Conservation (phyloP, 192 early-diverging fungal genomes). For the Helicostylum pulchrum region DNA sequence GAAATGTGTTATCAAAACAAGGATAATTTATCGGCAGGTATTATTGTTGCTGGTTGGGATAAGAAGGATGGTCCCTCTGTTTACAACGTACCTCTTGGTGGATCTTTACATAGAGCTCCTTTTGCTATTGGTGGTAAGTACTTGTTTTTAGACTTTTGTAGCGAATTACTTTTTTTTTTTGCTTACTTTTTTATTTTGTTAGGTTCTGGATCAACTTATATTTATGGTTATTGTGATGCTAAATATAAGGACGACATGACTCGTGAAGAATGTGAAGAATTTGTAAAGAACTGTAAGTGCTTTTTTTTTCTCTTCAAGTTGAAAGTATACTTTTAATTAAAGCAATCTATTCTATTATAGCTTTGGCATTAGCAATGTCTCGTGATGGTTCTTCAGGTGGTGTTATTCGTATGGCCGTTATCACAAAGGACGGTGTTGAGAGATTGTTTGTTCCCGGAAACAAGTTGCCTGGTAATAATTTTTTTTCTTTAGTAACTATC, state of each 20-base stretch:
- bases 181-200: not conserved
- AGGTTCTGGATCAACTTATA: conserved; percentile 92
- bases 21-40: conserved; percentile 80
- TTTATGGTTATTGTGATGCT: conserved; percentile 98
- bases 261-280: conserved; percentile 81
- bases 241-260: conserved; percentile 77
- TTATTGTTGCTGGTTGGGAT: conserved; percentile 98
- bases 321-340: not conserved
- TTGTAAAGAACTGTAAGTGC: conserved; percentile 90
- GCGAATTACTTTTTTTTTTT: not conserved
- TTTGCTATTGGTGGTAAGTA: conserved; percentile 84
- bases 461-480: conserved; percentile 56
- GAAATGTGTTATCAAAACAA: conserved; percentile 95
- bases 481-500: not conserved
- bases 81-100: conserved; percentile 89
- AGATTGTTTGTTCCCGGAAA: conserved; percentile 83
- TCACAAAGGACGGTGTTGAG: conserved; percentile 88
- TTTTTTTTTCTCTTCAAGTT: not conserved
- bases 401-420: conserved; percentile 89
- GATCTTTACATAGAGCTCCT: conserved; percentile 86
- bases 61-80: conserved; percentile 84
- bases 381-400: conserved; percentile 98
- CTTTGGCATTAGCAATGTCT: conserved; percentile 89
- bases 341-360: conserved; percentile 33
- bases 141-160: not conserved